phyloP scores from a whole-genome alignment of 352 stramenopile species.

The Phytophthora hybrid region DNA sequence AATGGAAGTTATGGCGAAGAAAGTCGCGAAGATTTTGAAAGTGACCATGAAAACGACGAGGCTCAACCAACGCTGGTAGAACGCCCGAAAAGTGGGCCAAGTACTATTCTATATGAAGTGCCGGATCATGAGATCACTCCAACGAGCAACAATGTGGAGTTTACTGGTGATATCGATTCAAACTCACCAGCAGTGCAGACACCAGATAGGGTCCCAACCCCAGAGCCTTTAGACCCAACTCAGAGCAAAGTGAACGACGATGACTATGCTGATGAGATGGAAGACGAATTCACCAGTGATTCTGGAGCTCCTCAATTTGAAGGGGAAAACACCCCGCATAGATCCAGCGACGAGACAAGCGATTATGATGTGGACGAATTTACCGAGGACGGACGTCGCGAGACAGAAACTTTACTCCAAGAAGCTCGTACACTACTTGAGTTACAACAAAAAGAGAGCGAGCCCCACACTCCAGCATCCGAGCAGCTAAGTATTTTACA shows the following conservation, averaged over 20 bases:
- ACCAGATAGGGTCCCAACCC: not conserved
- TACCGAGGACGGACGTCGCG: constrained; percentile 34
- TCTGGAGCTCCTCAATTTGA: constrained; percentile 11
- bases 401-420: constrained; percentile 50
- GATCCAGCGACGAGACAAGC: constrained; percentile 13
- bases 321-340: constrained; percentile 8
- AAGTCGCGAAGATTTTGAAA: constrained; percentile 7
- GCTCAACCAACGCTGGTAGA: not conserved
- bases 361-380: constrained; percentile 32
- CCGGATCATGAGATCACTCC: not conserved
- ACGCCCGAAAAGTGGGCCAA: constrained; percentile 3
- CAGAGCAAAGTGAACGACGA: constrained; percentile 12
- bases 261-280: constrained; percentile 30
- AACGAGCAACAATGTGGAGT: not conserved
- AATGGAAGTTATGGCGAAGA: constrained; percentile 9
- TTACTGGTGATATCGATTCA: not conserved
- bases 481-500: not conserved
- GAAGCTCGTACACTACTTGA: constrained; percentile 51
- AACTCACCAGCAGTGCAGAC: not conserved
- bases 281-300: constrained; percentile 30
- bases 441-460: constrained; percentile 20
- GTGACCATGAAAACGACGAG: constrained; percentile 20
- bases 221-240: not conserved
- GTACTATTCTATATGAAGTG: not conserved
- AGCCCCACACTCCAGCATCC: not conserved